Evolutionary conservation across 1,284 basidiomycete species (phyloP).

Genomic region (Moniliella sp.): DNA sequence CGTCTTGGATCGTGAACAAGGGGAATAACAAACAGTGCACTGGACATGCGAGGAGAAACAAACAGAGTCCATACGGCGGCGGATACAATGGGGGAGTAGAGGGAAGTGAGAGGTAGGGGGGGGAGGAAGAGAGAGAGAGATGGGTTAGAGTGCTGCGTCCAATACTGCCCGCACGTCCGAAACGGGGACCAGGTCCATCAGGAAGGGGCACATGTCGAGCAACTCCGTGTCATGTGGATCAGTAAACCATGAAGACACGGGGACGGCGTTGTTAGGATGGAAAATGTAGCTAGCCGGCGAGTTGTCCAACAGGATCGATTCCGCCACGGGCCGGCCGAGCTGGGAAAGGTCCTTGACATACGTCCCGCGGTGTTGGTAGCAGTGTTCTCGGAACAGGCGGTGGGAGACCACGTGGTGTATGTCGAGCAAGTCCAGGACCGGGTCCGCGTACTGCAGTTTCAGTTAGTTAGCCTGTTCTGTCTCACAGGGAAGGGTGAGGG

Average conservation of each 20-base stretch:
- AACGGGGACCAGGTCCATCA: constrained; percentile 1
- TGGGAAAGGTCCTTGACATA: constrained; percentile 98
- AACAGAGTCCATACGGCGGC: neutral
- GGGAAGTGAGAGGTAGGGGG: neutral
- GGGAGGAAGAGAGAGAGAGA: neutral
- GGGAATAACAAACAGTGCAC: neutral
- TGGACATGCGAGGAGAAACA: neutral
- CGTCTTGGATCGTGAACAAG: neutral
- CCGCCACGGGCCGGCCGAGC: too few relatives aligned
- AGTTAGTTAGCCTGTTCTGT: too few relatives aligned
- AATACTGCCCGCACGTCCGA: constrained; percentile 1
- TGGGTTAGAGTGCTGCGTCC: neutral
- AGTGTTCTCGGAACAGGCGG: constrained; percentile 86
- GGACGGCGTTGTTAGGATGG: constrained; percentile 94
- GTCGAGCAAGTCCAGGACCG: constrained; percentile 87
- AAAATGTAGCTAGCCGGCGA: constrained; percentile 97
- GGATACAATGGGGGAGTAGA: too few relatives aligned
- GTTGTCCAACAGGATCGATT: constrained; percentile 97
- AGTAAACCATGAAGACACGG: constrained; percentile 51
- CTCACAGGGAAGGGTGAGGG: too few relatives aligned
- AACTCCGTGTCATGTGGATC: constrained; percentile 2
- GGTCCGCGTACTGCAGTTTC: constrained; percentile 98
- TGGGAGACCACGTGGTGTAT: constrained; percentile 77
- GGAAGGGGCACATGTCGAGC: constrained; percentile 1
- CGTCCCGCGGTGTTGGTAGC: constrained; percentile 95